A percentile compares a stretch with the other conserved stretches of the same genome.
Conservation (phyloP, 1,139 yeast species). For the Pichia sp. region DNA sequence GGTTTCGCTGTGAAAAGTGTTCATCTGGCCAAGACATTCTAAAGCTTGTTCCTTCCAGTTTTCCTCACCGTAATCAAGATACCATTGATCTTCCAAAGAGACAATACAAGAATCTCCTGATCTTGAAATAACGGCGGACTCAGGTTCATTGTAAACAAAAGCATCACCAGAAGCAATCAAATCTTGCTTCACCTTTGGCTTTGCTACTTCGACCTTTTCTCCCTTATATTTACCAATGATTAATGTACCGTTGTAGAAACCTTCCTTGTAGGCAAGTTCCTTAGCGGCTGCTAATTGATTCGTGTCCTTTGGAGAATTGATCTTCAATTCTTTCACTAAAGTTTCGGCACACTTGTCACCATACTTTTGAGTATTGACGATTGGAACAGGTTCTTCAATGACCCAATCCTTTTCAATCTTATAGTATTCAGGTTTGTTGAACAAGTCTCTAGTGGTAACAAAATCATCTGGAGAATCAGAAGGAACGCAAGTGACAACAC, state of each 20-base stretch:
- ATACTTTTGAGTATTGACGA: conserved; percentile 76
- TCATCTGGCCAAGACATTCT: conserved; percentile 73
- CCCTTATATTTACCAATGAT: conserved; percentile 79
- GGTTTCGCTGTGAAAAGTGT: conserved; percentile 79
- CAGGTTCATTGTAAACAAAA: conserved; percentile 92
- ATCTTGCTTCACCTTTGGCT: conserved; percentile 80
- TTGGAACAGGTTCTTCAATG: conserved; percentile 62
- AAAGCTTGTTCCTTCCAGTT: conserved; percentile 82
- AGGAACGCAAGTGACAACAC: conserved; percentile 98
- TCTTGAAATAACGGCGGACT: conserved; percentile 81
- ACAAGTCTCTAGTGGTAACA: conserved; percentile 77
- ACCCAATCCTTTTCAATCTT: conserved; percentile 87
- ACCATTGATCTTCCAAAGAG: conserved; percentile 98
- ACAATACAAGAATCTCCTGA: conserved; percentile 97
- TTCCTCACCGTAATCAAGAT: conserved; percentile 94
- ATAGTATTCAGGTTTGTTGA: conserved; percentile 88
- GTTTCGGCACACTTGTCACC: conserved; percentile 88
- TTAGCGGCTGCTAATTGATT: conserved; percentile 86
- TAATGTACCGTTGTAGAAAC: conserved; percentile 87
- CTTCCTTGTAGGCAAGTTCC: conserved; percentile 94
- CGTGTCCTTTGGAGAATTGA: conserved; percentile 90
- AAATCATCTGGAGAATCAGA: conserved; percentile 97
- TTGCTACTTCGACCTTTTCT: conserved; percentile 85
- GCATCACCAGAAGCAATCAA: conserved; percentile 74
- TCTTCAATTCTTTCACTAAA: conserved; percentile 81